Base-by-base conservation (phyloP, 495 filamentous ascomycete species). In the Penicillium ucsense region DNA sequence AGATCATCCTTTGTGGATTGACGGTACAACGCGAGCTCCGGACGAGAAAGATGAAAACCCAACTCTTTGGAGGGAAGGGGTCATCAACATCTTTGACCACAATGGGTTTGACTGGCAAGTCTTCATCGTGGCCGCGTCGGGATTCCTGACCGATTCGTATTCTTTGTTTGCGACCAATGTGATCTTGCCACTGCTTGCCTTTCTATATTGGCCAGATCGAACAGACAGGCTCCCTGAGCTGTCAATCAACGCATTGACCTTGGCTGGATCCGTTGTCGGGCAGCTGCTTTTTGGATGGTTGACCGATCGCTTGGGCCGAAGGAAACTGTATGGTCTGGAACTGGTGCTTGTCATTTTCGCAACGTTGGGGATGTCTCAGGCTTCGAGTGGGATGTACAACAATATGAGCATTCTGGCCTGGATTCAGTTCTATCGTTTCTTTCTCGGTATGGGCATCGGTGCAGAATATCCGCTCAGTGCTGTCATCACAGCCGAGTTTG, bases 131-230 rank as follows among this genome's bases (percentile, higher is more conserved):
- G 76, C 79, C 3, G 77, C 71, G 3, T 71, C 72, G 0, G 79
- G 79, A 8, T 83, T 83, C 48, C 66, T 83, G 40, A 79, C 79
- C 4, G 78, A 80, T 51, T 73, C 75, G 36, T 81, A 80, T 55
- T 72, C 74, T 49, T 59, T 71, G 12, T 82, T 82, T 50, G 72
- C 75, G 11, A 74, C 69, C 41, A 82, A 82, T 48, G 67, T 78
- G 49, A 60, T 79, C 31, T 57, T 73, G 6, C 76, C 79, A 0
- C 73, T 73, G 39, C 51, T 82, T 9, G 66, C 63, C 4, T 72
- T 71, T 52, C 65, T 82, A 33, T 83, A 83, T 56, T 79, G 74
- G 64, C 39, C 27, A 31, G 47, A 46, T 40, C 42, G 40, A 27
- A 44, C 50, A 33, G 51, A 52, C 10, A 46, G 45, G 27, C 53